Percentiles rank a stretch among this genome's conserved stretches.
Evolutionary conservation across 768 basidiomycete species (phyloP).

Genomic region (Collybia sordida): DNA sequence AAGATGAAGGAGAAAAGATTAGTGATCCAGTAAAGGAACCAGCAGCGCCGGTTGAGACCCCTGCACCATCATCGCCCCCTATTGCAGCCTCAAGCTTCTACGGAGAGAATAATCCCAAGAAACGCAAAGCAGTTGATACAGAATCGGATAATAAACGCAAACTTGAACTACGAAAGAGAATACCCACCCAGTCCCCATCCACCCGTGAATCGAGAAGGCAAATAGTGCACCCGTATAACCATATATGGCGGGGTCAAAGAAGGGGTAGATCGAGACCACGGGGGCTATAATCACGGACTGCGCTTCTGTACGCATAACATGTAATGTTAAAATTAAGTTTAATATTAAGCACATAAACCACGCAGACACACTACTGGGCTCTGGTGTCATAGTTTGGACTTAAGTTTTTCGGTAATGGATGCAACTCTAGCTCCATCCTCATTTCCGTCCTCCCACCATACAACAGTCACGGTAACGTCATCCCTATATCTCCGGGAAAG

Average conservation of each 20-base stretch:
- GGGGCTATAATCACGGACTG: conserved; percentile 11
- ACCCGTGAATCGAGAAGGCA: not conserved
- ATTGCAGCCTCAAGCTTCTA: conserved; percentile 41
- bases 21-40: conserved; percentile 12
- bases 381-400: conserved; percentile 47
- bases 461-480: conserved; percentile 82
- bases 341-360: conserved; percentile 8
- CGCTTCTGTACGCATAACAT: conserved; percentile 3
- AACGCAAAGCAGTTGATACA: conserved; percentile 25
- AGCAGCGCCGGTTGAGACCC: conserved; percentile 10
- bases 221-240: conserved; percentile 10
- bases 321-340: conserved; percentile 11
- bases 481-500: conserved; percentile 77
- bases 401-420: conserved; percentile 42
- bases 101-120: conserved; percentile 19
- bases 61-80: conserved; percentile 28
- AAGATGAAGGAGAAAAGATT: conserved; percentile 13
- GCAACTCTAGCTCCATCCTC: conserved; percentile 36
- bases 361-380: conserved; percentile 3
- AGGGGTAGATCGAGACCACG: conserved; percentile 13
- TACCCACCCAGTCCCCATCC: conserved; percentile 1
- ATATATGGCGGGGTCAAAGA: conserved; percentile 5
- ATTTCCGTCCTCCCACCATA: conserved; percentile 80
- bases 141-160: conserved; percentile 5
- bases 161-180: conserved; percentile 3